Evolutionary conservation across 805 yeast genomes (phyloP), one percentile per base, ranked within the genome.

Genomic region (Torulaspora franciscae): DNA sequence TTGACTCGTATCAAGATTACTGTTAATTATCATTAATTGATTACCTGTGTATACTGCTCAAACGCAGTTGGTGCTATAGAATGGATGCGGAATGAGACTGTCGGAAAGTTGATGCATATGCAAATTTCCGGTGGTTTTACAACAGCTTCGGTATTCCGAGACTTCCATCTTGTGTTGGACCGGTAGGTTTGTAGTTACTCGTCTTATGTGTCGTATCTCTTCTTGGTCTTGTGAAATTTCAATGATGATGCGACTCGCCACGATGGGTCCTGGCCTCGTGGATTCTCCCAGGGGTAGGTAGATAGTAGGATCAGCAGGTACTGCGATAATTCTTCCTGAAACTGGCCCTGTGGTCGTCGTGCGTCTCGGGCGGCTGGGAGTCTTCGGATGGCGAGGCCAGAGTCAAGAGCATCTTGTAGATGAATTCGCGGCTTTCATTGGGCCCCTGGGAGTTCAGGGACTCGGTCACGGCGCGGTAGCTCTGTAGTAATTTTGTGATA

Each of bases 291-390:
- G 22, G 35, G 13, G 17, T 22, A 15, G 2, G 19, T 19, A 19
- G 36, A 19, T 17, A 32, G 7, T 5, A 11, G 28, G 28, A 10
- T 45, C 42, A 61, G 32, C 66, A 61, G 3, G 66, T 59, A 17
- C 64, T 64, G 37, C 64, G 52, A 52, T 61, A 61, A 39, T 61
- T 59, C 50, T 55, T 59, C 22, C 52, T 32, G 25, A 50, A 35
- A 25, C 48, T 47, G 34, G 50, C 40, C 32, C 52, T 37, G 30
- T 30, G 42, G 7, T 49, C 46, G 13, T 48, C 45, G 2, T 35
- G 37, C 15, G 33, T 46, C 9, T 49, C 48, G 2, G 48, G 46
- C 6, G 37, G 42, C 7, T 32, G 23, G 7, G 19, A 37, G 7
- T 33, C 38, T 13, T 43, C 51, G 15, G 50, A 57, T 15, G 59